phyloP scores from a whole-genome alignment of 352 stramenopile species.

The Lagenidium sp. region DNA sequence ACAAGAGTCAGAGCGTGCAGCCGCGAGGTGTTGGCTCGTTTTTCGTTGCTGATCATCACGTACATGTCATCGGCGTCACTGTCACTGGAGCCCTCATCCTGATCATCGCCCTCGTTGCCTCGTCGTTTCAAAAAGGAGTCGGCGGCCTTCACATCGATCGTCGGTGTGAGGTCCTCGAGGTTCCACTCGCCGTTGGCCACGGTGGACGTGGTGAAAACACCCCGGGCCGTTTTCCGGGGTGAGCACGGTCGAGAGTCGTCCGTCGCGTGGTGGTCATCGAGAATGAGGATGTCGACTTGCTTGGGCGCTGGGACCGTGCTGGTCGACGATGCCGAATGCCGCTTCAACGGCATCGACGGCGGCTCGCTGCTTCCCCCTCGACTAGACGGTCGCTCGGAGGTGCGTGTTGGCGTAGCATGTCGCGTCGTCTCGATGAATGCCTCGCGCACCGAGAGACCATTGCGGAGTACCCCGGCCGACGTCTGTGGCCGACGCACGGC shows the following conservation, averaged over 20 bases:
- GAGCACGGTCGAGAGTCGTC: constrained; percentile 37
- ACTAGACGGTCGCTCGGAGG: too few species aligned
- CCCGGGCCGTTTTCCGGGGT: constrained; percentile 32
- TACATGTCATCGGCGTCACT: constrained; percentile 58
- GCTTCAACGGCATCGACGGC: not conserved
- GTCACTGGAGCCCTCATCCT: constrained; percentile 10
- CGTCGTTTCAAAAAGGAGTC: constrained; percentile 14
- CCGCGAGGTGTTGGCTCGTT: too few species aligned
- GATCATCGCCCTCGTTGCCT: constrained; percentile 3
- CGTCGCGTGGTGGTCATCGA: constrained; percentile 19
- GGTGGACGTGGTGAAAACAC: constrained; percentile 28
- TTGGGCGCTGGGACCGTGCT: constrained; percentile 46
- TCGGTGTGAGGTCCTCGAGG: constrained; percentile 41
- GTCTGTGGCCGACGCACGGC: constrained; percentile 36
- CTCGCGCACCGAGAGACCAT: constrained; percentile 28
- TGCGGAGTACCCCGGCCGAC: constrained; percentile 34
- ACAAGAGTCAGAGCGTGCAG: too few species aligned
- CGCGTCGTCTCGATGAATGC: constrained; percentile 34
- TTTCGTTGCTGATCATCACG: too few species aligned
- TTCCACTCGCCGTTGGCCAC: constrained; percentile 38
- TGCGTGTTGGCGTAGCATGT: not conserved
- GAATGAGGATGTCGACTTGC: constrained; percentile 24
- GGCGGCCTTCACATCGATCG: constrained; percentile 33
- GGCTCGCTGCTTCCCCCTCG: constrained; percentile 7
- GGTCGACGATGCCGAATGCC: constrained; percentile 10